Evolutionary conservation across 75 land plant genomes (phyloP).

Genomic region (Pseudotsuga menziesii): DNA sequence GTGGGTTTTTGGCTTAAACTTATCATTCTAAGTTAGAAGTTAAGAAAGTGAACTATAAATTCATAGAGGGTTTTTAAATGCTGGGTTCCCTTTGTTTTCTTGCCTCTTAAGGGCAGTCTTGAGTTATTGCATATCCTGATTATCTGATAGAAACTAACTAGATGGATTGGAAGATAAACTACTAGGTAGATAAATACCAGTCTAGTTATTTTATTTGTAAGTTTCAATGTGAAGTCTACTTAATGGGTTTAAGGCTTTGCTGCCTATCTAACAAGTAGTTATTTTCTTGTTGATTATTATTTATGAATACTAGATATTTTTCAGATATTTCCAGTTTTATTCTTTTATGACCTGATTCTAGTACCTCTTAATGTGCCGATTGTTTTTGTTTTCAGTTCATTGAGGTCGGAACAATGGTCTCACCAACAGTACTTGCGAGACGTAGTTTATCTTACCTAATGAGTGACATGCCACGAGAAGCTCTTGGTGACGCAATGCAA

Average conservation of each 20-base stretch:
- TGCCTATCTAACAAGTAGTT: not conserved
- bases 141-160: not conserved
- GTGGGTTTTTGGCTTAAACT: not conserved
- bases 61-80: no score
- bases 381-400: constrained; percentile 40
- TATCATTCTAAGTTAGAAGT: not conserved
- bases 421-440: constrained; percentile 61
- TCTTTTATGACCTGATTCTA: not conserved
- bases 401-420: constrained; percentile 59
- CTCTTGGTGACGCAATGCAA: constrained; percentile 68
- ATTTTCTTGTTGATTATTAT: not conserved
- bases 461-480: constrained; percentile 58
- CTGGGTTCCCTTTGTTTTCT: no score
- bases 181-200: not conserved
- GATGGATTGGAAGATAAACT: not conserved
- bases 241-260: not conserved
- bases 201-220: not conserved
- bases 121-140: not conserved
- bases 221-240: not conserved
- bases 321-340: not conserved
- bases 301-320: not conserved
- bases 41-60: not conserved
- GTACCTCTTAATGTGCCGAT: not conserved
- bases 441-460: constrained; percentile 57
- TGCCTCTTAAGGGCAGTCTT: not conserved